Evolutionary conservation across 805 yeast genomes (phyloP), one percentile per base, ranked within the genome.

Genomic region (Maudiozyma barnettii): DNA sequence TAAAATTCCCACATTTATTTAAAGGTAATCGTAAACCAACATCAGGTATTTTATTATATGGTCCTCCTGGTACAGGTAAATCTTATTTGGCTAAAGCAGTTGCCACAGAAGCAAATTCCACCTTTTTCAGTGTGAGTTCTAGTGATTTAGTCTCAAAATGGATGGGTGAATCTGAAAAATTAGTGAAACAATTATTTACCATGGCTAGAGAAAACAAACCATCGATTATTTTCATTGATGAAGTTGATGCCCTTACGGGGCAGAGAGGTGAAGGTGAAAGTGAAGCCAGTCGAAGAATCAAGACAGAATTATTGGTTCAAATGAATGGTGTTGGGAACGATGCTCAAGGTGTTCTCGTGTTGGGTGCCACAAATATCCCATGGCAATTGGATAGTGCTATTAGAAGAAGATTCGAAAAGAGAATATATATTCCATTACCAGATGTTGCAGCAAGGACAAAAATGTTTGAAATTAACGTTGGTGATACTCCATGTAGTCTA

Each of bases 301-400:
- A 93, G 64, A 93, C 99, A 0, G 99, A 93, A 64, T 72, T 93
- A 47, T 75, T 93, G 57, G 98, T 93, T 4, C 99, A 93, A 64
- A 93, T 93, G 99, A 93, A 93, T 66, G 99, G 99, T 57, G 99
- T 93, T 14, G 99, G 99, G 14, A 90, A 88, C 63, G 98, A 93
- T 63, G 71, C 96, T 1, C 75, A 76, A 43, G 99, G 99, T 8
- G 97, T 93, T 1, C 71, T 93, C 33, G 98, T 93, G 0, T 72
- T 93, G 45, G 99, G 99, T 26, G 99, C 99, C 1, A 93, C 99
- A 7, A 93, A 93, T 65, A 93, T 93, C 51, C 99, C 99, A 18
- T 93, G 99, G 99, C 97, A 91, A 69, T 73, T 93, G 55, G 99
- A 93, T 66, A 88, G 97, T 41, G 99, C 99, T 7, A 87, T 93